phyloP scores from a whole-genome alignment of 768 basidiomycete species.

The Sporobolomyces roseus region DNA sequence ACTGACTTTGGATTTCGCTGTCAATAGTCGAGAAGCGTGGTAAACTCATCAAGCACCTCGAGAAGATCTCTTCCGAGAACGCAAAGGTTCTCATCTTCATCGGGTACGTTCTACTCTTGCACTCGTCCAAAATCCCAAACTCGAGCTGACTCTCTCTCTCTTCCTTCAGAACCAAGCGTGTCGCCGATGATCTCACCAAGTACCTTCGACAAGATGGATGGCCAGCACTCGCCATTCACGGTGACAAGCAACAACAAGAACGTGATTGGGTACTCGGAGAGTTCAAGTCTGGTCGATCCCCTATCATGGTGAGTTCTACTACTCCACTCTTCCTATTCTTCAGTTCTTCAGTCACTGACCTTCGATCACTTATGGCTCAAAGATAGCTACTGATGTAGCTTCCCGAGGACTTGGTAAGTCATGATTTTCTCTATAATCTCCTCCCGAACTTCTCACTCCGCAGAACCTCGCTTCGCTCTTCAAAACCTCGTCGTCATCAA shows the following conservation, averaged over 20 bases:
- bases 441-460: background rate
- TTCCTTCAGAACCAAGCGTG: conserved; percentile 83
- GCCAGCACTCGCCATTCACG: conserved; percentile 99
- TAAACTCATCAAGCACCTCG: conserved; percentile 88
- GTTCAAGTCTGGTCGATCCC: conserved; percentile 1
- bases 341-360: background rate
- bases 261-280: conserved; percentile 98
- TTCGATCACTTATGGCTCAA: no score
- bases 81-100: conserved; percentile 99
- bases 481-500: background rate
- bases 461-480: background rate
- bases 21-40: conserved; percentile 67
- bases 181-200: conserved; percentile 97
- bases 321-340: conserved; percentile 34
- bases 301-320: conserved; percentile 63
- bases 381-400: background rate
- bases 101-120: background rate
- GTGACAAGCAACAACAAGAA: conserved; percentile 98
- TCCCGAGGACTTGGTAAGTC: background rate
- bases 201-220: conserved; percentile 96
- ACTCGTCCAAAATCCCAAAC: no score
- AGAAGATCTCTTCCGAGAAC: conserved; percentile 91
- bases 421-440: background rate
- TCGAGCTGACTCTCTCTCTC: no score
- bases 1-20: conserved; percentile 66